Percentiles rank a stretch among this genome's conserved stretches.
These are phyloP conservation scores for Aspergillus baeticus DNA, from an alignment of 495 filamentous ascomycete species.

Conservation along the genomic window DNA sequence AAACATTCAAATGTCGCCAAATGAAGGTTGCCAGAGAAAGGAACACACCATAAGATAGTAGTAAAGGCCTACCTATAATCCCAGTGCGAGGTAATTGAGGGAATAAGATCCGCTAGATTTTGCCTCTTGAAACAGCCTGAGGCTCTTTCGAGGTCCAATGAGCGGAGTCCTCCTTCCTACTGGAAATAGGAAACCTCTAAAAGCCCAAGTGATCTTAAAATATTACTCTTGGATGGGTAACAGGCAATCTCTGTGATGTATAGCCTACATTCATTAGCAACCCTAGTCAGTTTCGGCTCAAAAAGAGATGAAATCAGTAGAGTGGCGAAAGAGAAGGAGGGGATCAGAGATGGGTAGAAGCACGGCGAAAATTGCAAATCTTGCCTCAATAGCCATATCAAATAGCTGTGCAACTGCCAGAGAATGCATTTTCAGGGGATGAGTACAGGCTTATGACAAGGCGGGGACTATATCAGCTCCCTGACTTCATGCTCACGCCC, in stretches of 20 bases:
- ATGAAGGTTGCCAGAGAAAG: not conserved
- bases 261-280: conserved; percentile 1
- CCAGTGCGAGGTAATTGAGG: not conserved
- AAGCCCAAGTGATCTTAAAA: not conserved
- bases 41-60: not conserved
- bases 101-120: not conserved
- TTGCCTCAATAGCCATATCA: too few relatives aligned
- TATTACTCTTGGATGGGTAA: not conserved
- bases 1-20: not conserved
- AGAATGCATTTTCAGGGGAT: too few relatives aligned
- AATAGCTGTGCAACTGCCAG: too few relatives aligned
- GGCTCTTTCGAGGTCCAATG: not conserved
- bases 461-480: too few relatives aligned
- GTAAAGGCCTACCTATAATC: not conserved
- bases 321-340: not conserved
- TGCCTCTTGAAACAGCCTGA: not conserved
- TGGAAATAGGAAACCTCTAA: not conserved
- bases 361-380: too few relatives aligned
- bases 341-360: not conserved
- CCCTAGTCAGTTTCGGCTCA: not conserved
- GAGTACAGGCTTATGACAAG: too few relatives aligned
- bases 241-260: not conserved
- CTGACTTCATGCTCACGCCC: too few relatives aligned
- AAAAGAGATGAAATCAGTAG: not conserved
- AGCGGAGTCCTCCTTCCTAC: not conserved